Evolutionary conservation across 2,329 filamentous ascomycete species (phyloP).

Genomic region (Ascochyta clinopodiicola): DNA sequence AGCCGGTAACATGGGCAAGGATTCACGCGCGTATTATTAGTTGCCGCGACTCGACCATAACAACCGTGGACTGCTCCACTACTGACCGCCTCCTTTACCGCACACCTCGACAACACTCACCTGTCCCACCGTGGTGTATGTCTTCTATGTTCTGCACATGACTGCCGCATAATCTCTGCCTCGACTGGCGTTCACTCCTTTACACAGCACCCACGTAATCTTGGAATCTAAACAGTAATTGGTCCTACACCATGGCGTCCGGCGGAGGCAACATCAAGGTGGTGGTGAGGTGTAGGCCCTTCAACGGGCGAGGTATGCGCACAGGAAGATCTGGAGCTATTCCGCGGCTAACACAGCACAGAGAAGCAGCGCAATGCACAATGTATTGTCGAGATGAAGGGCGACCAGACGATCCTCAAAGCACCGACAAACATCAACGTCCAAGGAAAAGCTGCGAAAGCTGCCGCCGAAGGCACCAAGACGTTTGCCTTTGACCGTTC

Average conservation of each 20-base stretch:
- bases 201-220: conserved; percentile 11
- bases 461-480: conserved; percentile 70
- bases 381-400: conserved; percentile 98
- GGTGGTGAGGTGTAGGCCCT: conserved; percentile 94
- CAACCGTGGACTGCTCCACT: conserved; percentile 17
- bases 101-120: neutral
- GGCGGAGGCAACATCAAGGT: conserved; percentile 99
- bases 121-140: conserved; percentile 34
- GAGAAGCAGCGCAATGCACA: conserved; percentile 89
- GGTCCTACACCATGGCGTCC: conserved; percentile 62
- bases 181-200: conserved; percentile 22
- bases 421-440: conserved; percentile 67
- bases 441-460: conserved; percentile 72
- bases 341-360: conserved; percentile 51
- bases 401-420: conserved; percentile 83
- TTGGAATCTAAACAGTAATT: conserved; percentile 7
- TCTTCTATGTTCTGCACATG: conserved; percentile 34
- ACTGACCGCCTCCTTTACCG: conserved; percentile 33
- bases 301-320: conserved; percentile 84
- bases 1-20: conserved; percentile 24
- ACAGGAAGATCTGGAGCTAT: too few relatives aligned
- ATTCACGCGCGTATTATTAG: conserved; percentile 39
- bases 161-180: conserved; percentile 21
- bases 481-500: conserved; percentile 95
- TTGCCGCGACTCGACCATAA: conserved; percentile 35